A percentile compares a stretch with the other conserved stretches of the same genome.
Evolutionary conservation across 345 rosid species (phyloP).

Genomic region (Arabis hirsuta): DNA sequence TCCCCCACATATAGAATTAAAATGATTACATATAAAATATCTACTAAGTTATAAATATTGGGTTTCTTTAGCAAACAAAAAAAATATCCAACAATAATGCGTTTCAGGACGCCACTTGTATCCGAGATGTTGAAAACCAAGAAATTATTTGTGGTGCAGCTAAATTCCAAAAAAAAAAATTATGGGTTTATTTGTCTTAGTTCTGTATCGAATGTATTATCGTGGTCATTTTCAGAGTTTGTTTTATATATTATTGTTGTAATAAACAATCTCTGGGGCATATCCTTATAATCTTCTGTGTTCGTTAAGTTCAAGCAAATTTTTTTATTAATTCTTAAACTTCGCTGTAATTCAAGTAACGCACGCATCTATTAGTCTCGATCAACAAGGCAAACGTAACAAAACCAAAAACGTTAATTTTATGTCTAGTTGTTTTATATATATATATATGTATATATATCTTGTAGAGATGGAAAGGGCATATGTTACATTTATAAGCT

Average conservation of each 20-base stretch:
- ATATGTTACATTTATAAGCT: neutral
- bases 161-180: slow-evolving; percentile 21
- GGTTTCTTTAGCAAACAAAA: no score
- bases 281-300: neutral
- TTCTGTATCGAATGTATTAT: slow-evolving; percentile 20
- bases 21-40: slow-evolving; percentile 12
- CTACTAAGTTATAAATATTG: no score
- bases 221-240: slow-evolving; percentile 13
- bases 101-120: slow-evolving; percentile 35
- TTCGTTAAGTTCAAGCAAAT: neutral
- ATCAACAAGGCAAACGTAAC: neutral
- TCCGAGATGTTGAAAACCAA: slow-evolving; percentile 36
- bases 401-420: neutral
- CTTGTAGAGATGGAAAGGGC: neutral
- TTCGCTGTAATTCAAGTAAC: neutral
- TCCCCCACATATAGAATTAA: neutral
- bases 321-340: neutral
- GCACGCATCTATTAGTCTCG: neutral
- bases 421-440: neutral
- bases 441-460: neutral
- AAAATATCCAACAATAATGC: slow-evolving; percentile 20
- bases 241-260: neutral
- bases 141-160: slow-evolving; percentile 31
- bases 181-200: slow-evolving; percentile 19
- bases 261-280: neutral